Evolutionary conservation across 2,329 filamentous ascomycete genomes (phyloP), one percentile per base, ranked within the genome.

Genomic region (Neonectria neomacrospora): DNA sequence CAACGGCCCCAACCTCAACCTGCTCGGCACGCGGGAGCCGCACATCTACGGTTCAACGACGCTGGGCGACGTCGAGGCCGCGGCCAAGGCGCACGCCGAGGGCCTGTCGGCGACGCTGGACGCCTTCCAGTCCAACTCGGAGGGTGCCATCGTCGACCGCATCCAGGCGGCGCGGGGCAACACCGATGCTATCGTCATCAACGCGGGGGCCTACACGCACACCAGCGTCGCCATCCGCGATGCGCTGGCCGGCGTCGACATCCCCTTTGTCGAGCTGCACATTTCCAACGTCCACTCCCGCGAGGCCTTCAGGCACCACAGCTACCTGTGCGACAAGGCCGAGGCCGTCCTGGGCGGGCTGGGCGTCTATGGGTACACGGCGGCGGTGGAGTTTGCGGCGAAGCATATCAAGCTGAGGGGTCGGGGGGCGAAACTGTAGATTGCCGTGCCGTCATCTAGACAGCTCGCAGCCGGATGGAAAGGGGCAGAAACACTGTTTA

Each of bases 1-100:
- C 81, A 93, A 93, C 78, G 91, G 91, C n/a, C 91, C 91, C 32
- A 94, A 94, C 77, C 89, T 94, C 71, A 94, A 94, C 79, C 88
- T 94, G 53, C 85, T 94, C 30, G 91, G 91, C 37, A 90, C 87
- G 12, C 85, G 92, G 22, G 91, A 95, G 76, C 91, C 91, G 16
- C 80, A 88, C 28, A 85, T 93, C 71, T 94, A 94, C 80, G 91
- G 91, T 73, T 83, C 81, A 64, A 88, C 88, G 1, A 93, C 91
- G 0, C 87, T 94, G 12, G 54, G 80, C 20, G 86, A 92, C 67
- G 84, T 94, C 16, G 82, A 88, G 50, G 63, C 76, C 2, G 69
- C 79, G 10, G 85, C 85, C 23, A 72, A 80, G 52, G 64, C 78
- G 0, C 87, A 89, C 64, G 87, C 86, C 32, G 51, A 77, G 0